Evolutionary conservation across 2,329 filamentous ascomycete genomes (phyloP), one percentile per base, ranked within the genome.

Genomic region (Cytospora chrysosperma): DNA sequence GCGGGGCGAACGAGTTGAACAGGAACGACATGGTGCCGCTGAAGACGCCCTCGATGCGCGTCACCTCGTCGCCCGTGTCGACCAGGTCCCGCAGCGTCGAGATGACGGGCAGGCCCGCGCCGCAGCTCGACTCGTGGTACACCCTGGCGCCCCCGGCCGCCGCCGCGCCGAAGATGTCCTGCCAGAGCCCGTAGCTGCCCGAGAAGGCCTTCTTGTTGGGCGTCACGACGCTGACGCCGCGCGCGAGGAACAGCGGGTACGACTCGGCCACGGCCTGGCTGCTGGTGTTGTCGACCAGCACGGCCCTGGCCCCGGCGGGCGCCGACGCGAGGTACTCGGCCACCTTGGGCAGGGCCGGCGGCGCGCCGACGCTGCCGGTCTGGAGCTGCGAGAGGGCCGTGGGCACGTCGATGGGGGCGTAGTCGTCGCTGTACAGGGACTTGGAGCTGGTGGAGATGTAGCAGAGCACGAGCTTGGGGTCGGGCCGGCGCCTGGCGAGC

Each of bases 171-270:
- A 96, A 96, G 73, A 99, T 97, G 67, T 90, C 86, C 72, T 91
- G 85, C 93, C 94, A 99, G 62, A 97, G 81, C 70, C 87, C 82
- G 71, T 91, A 88, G 53, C 86, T 87, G 63, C 90, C 88, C 0
- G 92, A 96, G 78, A 99, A 99, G 17, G 91, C 94, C 79, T 99
- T 99, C 82, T 99, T 99, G 83, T 98, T 99, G 51, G 95, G 93
- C 0, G 95, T 99, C 30, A 98, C 92, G 70, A 99, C 87, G 76
- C 88, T 94, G 76, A 99, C 88, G 15, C 93, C 94, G 67, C 87
- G 86, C 71, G 85, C 84, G 66, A 99, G 81, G 76, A 96, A 91
- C 54, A 84, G 76, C 1, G 95, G 93, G 77, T 99, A 99, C 32
- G 85, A 79, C 66, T 91, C 85, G 56, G 94, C 95, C 32, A 99